These are phyloP conservation scores for Cylindrodendrum hubeiense DNA, from an alignment of 2,329 filamentous ascomycete genomes.

Conservation along the genomic window DNA sequence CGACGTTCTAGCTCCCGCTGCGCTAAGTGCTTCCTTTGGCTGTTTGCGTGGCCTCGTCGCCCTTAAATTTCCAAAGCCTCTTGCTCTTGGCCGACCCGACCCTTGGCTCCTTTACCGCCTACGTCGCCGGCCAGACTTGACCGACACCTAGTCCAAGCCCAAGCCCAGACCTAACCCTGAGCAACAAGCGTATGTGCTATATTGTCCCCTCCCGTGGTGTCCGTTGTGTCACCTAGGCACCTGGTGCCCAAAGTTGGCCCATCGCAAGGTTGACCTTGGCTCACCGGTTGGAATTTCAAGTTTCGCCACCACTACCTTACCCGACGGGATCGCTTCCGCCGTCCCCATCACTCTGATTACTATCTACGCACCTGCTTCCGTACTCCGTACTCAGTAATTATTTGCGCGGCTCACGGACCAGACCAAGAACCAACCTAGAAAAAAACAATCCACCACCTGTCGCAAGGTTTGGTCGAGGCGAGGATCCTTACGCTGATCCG, in stretches of 20 bases:
- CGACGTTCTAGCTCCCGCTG: neutral
- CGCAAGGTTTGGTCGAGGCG: conserved; percentile 13
- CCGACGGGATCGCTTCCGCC: conserved; percentile 15
- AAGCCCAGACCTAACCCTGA: neutral
- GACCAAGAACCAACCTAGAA: neutral
- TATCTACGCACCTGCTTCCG: neutral
- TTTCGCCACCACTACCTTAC: conserved; percentile 37
- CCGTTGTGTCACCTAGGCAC: neutral
- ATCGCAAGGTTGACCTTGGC: conserved; percentile 38
- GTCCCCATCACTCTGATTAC: conserved; percentile 14
- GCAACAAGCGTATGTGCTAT: conserved; percentile 1
- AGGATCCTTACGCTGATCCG: conserved; percentile 25
- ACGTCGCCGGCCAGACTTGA: neutral
- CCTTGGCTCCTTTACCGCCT: neutral
- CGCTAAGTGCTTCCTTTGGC: neutral
- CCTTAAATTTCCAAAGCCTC: neutral
- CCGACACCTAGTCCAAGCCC: neutral
- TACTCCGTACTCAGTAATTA: neutral
- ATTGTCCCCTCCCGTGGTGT: conserved; percentile 1
- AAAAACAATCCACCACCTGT: conserved; percentile 1
- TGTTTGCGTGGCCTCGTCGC: neutral
- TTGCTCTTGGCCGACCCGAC: neutral
- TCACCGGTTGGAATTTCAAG: conserved; percentile 33
- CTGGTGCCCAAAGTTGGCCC: conserved; percentile 10
- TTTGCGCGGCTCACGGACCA: neutral